These are phyloP conservation scores for Ramalina peruviana DNA, from an alignment of 495 filamentous ascomycete species.

Conservation along the genomic window DNA sequence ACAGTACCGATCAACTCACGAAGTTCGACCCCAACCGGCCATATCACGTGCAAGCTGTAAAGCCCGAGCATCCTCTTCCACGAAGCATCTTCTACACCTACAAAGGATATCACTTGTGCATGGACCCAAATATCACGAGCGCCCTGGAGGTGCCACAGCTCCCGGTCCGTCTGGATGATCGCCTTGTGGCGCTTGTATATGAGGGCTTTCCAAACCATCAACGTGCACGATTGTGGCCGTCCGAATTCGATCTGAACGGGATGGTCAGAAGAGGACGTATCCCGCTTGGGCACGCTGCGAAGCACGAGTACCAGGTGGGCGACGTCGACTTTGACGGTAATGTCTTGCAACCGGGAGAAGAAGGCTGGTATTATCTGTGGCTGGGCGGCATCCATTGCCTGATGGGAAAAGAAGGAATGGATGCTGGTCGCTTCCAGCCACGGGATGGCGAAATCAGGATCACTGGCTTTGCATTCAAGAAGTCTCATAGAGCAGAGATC, in stretches of 20 bases:
- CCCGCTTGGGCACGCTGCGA: constrained; percentile 2
- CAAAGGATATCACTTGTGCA: too few species aligned
- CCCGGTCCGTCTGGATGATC: too few species aligned
- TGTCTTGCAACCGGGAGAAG: neutral
- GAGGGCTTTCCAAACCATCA: too few species aligned
- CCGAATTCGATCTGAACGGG: constrained; percentile 1
- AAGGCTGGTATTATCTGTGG: constrained; percentile 5
- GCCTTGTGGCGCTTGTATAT: too few species aligned
- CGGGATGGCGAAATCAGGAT: neutral
- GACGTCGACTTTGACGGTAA: neutral
- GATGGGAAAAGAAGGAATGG: constrained; percentile 8
- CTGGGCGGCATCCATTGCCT: constrained; percentile 3
- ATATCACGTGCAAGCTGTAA: too few species aligned
- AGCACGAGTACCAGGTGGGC: neutral
- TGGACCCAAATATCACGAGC: too few species aligned
- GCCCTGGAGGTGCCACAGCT: too few species aligned
- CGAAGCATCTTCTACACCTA: too few species aligned
- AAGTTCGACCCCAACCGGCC: too few species aligned
- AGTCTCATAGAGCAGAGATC: neutral
- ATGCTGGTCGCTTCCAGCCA: neutral
- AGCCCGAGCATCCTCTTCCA: too few species aligned
- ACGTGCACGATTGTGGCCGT: too few species aligned
- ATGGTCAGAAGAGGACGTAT: constrained; percentile 2
- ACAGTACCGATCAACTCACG: too few species aligned
- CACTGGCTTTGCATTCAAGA: neutral